These are phyloP conservation scores for Cubamyces lactineus DNA, from an alignment of 768 basidiomycete genomes.

Conservation along the genomic window DNA sequence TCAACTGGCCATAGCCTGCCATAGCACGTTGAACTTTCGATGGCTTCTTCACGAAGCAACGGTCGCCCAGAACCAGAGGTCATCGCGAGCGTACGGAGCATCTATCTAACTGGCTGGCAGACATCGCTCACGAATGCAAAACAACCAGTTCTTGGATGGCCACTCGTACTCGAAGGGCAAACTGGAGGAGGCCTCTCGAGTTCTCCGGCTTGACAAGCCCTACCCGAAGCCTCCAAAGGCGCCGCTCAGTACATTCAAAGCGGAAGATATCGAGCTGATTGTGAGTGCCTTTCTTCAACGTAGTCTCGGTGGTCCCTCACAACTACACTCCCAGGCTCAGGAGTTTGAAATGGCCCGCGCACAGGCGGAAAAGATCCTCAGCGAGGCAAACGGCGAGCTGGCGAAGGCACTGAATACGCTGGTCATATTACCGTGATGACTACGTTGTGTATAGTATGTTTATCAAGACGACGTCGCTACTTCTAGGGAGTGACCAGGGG, in stretches of 20 bases:
- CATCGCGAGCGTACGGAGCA: conserved; percentile 60
- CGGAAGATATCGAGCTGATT: conserved; percentile 67
- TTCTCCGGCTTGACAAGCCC: conserved; percentile 60
- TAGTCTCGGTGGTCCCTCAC: neutral
- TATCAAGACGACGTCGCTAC: too few relatives aligned
- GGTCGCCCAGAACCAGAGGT: conserved; percentile 67
- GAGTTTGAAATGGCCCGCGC: conserved; percentile 65
- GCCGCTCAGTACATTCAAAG: conserved; percentile 44
- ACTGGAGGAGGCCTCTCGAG: conserved; percentile 64
- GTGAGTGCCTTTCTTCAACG: conserved; percentile 41
- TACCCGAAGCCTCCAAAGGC: conserved; percentile 52
- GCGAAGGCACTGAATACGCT: conserved; percentile 47
- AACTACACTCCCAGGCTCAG: conserved; percentile 46
- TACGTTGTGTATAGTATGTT: neutral
- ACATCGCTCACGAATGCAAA: neutral
- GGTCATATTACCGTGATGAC: conserved; percentile 17
- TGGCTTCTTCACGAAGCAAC: conserved; percentile 41
- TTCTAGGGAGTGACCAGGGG: too few relatives aligned
- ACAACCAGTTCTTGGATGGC: conserved; percentile 57
- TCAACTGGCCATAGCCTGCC: too few relatives aligned
- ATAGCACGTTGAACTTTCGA: neutral
- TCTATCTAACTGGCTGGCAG: neutral
- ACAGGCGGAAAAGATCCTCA: conserved; percentile 61
- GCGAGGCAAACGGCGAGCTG: conserved; percentile 56
- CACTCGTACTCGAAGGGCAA: conserved; percentile 68